Base-by-base conservation (phyloP, 352 stramenopile genomes). In the Phytophthora sojae region DNA sequence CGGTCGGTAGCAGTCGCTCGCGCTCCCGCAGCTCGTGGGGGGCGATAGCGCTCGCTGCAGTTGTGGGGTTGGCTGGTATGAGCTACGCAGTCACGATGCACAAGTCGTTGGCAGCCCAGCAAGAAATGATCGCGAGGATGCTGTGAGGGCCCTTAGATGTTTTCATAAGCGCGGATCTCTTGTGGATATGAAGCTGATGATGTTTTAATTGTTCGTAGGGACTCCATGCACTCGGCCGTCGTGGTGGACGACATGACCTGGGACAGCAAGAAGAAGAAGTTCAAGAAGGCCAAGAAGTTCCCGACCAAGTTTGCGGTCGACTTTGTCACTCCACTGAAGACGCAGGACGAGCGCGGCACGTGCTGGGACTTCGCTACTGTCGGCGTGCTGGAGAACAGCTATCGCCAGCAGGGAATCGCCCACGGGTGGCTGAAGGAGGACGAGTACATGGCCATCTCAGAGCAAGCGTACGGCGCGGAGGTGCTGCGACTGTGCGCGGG, bases 381-480 rank as follows among this genome's bases (percentile, higher is more conserved):
- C 49, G 81, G 68, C 0, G 77, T 86, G 21, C 54, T 90, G 26
- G 82, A 90, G 68, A 79, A 90, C 62, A 80, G 75, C 57, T 90
- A 90, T 64, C 82, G 82, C 15, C 69, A 79, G 45, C 82, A 90
- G 50, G 82, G 82, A 17, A 74, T 90, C 47, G 64, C 52, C 19
- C 56, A 85, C 37, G 82, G 82, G 17, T 90, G 82, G 82, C 66
- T 90, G 32, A 32, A 75, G 42, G 59, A 70, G 32, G 71, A 86
- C 53, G 77, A 85, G 62, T 90, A 82, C 65, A 67, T 90, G 17
- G 71, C 77, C 25, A 67, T 90, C 44, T 90, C 82, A 6, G 84
- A 90, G 67, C 84, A 92, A 61, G 84, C 81, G 7, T 90, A 88
- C 55, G 84, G 84, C 9, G 84, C 82, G 14, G 84, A 92, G 57